phyloP scores from a whole-genome alignment of 2,329 filamentous ascomycete species.

The Verticillium zaregamsianum region DNA sequence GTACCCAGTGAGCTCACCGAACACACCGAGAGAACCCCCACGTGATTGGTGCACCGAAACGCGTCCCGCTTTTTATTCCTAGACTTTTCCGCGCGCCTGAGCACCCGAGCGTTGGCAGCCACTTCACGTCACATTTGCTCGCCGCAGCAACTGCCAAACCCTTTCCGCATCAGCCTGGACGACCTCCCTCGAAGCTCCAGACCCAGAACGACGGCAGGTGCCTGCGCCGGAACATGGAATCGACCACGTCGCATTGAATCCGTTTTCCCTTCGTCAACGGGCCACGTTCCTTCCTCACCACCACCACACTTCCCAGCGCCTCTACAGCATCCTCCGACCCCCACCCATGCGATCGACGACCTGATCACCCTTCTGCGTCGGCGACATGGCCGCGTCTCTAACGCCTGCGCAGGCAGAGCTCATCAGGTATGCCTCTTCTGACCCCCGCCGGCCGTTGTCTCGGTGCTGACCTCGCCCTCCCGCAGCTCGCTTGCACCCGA shows the following conservation, averaged over 20 bases:
- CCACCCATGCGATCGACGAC: conserved; percentile 11
- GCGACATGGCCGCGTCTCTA: conserved; percentile 23
- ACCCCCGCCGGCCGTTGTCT: conserved; percentile 1
- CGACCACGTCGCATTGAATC: conserved; percentile 5
- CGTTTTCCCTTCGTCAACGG: not conserved
- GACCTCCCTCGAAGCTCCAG: not conserved
- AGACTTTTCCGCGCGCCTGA: conserved; percentile 8
- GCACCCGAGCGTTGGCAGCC: not conserved
- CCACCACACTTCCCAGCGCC: conserved; percentile 2
- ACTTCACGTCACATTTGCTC: not conserved
- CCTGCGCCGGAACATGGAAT: not conserved
- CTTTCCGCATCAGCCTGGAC: not conserved
- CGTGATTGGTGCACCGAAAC: conserved; percentile 8
- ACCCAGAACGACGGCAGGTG: not conserved
- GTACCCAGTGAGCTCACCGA: not conserved
- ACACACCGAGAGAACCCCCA: not conserved
- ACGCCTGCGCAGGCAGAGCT: conserved; percentile 54
- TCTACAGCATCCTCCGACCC: not conserved
- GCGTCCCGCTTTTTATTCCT: conserved; percentile 12
- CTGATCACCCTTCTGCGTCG: conserved; percentile 7
- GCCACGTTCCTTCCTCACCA: not conserved
- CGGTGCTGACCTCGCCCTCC: conserved; percentile 7
- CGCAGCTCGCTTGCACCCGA: conserved; percentile 70
- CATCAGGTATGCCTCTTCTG: conserved; percentile 40
- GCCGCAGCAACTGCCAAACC: not conserved